Conservation (phyloP, 1,284 basidiomycete genomes). For the Ceratobasidium sp. region DNA sequence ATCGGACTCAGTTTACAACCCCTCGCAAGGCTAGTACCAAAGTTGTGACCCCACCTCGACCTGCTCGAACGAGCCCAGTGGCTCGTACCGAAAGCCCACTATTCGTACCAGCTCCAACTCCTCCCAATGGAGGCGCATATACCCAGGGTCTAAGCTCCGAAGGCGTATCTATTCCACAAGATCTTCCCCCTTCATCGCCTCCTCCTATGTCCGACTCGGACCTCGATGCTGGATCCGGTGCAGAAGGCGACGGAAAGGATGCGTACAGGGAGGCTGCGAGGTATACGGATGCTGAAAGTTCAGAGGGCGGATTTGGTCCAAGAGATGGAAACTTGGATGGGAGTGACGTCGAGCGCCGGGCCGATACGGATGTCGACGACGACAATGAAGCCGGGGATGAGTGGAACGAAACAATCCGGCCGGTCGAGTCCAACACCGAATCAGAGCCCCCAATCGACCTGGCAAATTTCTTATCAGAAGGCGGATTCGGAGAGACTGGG, state of each 20-base stretch:
- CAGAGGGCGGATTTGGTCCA: neutral
- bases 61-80: neutral
- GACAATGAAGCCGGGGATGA: neutral
- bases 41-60: neutral
- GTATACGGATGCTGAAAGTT: constrained; percentile 14
- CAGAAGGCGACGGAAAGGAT: neutral
- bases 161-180: neutral
- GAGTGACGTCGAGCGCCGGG: neutral
- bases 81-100: neutral
- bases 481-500: neutral
- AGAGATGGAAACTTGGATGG: neutral
- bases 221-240: neutral
- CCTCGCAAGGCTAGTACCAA: neutral
- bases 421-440: neutral
- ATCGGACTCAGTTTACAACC: neutral
- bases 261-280: neutral
- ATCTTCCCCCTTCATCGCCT: constrained; percentile 19
- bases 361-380: neutral
- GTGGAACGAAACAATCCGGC: constrained; percentile 22
- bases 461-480: neutral
- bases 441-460: neutral
- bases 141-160: neutral
- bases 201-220: constrained; percentile 30
- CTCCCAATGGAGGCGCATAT: neutral
- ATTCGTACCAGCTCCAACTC: neutral